Evolutionary conservation across 179 eudicot genomes (phyloP), one percentile per base, ranked within the genome.

Genomic region (Gypsophila paniculata): DNA sequence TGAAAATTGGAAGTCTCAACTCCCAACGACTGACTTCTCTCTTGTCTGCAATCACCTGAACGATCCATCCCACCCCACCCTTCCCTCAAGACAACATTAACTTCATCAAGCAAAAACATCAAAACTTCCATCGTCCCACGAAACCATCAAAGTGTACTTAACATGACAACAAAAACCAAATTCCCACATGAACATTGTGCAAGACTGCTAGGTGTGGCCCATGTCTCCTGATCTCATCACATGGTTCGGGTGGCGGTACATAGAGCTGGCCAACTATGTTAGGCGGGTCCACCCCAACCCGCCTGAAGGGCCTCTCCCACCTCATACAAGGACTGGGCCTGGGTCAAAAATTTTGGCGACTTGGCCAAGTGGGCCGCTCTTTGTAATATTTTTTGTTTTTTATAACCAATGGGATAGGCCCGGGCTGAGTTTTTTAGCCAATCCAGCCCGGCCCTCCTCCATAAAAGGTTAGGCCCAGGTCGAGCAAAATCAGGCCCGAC

Each of bases 141-240:
- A 6, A 61, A 75, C 53, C 52, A 36, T 39, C 65, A 61, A 34
- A 29, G 34, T 4, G 34, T 58, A 17, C 42, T 34, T 59, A 19
- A 58, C 25, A 36, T 13, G 36, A 75, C 26, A 52, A 46, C 34
- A 22, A 67, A 67, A 3, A 76, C 19, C 61, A 58, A 19, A 64
- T 32, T 39, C 48, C 18, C 36, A 55, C 38, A 13, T 21, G n/a
- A 52, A 3, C 42, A 22, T 21, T 38, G 23, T 34, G n/a, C n/a
- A n/a, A n/a, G n/a, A n/a, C n/a, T n/a, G n/a, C n/a, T 25, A 53
- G 53, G 51, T 55, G 49, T 52, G 48, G 61, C 68, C 53, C 69
- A 65, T 65, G 60, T 0, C 42, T 61, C 69, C 73, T 75, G 52
- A 73, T 48, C 60, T 54, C 39, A 23, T 65, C 77, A 70, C 75